A percentile compares a stretch with the other conserved stretches of the same genome.
phyloP scores from a whole-genome alignment of 2,329 filamentous ascomycete species.

The Stachybotrys chlorohalonatus region DNA sequence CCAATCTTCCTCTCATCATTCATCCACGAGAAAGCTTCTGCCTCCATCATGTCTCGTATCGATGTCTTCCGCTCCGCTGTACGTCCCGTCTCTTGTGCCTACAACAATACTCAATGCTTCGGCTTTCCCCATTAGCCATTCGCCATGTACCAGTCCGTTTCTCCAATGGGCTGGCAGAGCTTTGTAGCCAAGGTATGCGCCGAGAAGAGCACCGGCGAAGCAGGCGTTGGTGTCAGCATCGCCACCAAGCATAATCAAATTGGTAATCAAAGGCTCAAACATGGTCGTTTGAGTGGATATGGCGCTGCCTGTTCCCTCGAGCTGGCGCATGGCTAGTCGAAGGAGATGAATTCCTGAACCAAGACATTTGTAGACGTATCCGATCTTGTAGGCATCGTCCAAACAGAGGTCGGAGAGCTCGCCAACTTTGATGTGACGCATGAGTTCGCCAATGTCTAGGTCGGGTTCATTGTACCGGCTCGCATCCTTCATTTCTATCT shows the following conservation, averaged over 20 bases:
- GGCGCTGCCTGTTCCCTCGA: slow-evolving; percentile 6
- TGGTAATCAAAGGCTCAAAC: slow-evolving; percentile 38
- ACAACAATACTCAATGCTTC: slow-evolving; percentile 28
- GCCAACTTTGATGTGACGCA: slow-evolving; percentile 26
- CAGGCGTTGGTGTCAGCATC: slow-evolving; percentile 47
- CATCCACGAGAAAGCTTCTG: slow-evolving; percentile 24
- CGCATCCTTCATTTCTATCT: slow-evolving; percentile 10
- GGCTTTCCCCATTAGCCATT: slow-evolving; percentile 35
- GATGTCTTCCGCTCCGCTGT: slow-evolving; percentile 23
- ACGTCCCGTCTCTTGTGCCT: slow-evolving; percentile 23
- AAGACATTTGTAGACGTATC: slow-evolving; percentile 45
- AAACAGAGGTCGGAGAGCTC: slow-evolving; percentile 30
- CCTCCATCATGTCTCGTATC: slow-evolving; percentile 34
- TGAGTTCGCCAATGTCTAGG: slow-evolving; percentile 31
- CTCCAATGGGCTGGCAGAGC: slow-evolving; percentile 38
- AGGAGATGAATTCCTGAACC: slow-evolving; percentile 36
- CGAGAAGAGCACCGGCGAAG: slow-evolving; percentile 40
- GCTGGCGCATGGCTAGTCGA: slow-evolving; percentile 30
- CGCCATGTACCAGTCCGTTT: slow-evolving; percentile 32
- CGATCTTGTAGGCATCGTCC: slow-evolving; percentile 35
- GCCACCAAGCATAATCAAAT: slow-evolving; percentile 40
- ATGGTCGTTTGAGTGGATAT: slow-evolving; percentile 12
- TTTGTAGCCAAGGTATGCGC: slow-evolving; percentile 36
- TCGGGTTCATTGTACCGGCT: slow-evolving; percentile 17
- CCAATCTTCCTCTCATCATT: slow-evolving; percentile 16